Conservation (phyloP, 2,329 filamentous ascomycete species). For the Aureobasidium sp. region DNA sequence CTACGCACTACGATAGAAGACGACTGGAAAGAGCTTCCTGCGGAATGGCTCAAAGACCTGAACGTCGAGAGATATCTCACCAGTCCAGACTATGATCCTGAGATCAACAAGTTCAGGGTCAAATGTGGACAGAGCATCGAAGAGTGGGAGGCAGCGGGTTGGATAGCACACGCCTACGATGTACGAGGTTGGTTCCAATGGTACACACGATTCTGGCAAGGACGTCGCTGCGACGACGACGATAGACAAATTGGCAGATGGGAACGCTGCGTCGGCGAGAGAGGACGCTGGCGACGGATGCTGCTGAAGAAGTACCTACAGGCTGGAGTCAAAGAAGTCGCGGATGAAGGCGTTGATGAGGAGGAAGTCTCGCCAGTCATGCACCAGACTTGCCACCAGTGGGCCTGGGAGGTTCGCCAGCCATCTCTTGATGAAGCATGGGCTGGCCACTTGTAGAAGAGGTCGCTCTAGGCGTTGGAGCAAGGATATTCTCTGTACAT, state of each 20-base stretch:
- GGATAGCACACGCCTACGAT: constrained; percentile 49
- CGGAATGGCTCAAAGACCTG: constrained; percentile 38
- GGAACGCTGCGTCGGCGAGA: constrained; percentile 47
- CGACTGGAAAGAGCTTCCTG: constrained; percentile 44
- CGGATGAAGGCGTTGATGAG: constrained; percentile 37
- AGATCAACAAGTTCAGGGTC: constrained; percentile 48
- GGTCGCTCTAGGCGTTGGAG: background rate
- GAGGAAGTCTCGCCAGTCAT: constrained; percentile 49
- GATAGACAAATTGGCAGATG: constrained; percentile 47
- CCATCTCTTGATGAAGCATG: constrained; percentile 45
- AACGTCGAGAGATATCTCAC: constrained; percentile 36
- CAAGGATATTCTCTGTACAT: background rate
- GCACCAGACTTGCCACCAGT: constrained; percentile 52
- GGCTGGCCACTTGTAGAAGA: constrained; percentile 21
- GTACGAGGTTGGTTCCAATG: constrained; percentile 53
- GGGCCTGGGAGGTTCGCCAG: constrained; percentile 48
- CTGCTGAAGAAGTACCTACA: constrained; percentile 47
- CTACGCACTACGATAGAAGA: constrained; percentile 37
- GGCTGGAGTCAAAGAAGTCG: constrained; percentile 44
- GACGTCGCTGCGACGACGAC: constrained; percentile 46
- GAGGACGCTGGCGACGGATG: constrained; percentile 45
- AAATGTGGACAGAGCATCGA: constrained; percentile 49
- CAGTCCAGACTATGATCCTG: constrained; percentile 37
- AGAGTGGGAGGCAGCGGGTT: constrained; percentile 49
- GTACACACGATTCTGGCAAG: constrained; percentile 49